A percentile compares a stretch with the other conserved stretches of the same genome.
Evolutionary conservation across 2,329 filamentous ascomycete genomes (phyloP).

Genomic region (Talaromyces pinophilus): DNA sequence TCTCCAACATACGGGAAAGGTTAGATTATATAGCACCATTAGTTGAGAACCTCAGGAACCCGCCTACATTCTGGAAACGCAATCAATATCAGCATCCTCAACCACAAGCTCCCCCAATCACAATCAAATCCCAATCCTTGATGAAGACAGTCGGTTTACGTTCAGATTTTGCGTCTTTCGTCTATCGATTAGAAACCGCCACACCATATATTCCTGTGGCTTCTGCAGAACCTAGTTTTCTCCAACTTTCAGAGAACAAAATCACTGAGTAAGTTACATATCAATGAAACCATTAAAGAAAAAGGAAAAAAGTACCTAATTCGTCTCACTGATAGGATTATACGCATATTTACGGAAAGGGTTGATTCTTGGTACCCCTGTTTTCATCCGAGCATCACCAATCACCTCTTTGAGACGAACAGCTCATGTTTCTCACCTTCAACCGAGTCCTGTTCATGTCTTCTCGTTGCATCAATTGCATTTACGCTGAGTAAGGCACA

Average conservation of each 20-base stretch:
- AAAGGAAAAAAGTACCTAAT: background rate
- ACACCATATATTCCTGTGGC: background rate
- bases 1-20: constrained; percentile 4
- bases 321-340: constrained; percentile 5
- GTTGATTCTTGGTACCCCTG: background rate
- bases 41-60: background rate
- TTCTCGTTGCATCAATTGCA: background rate
- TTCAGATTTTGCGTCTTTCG: background rate
- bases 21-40: constrained; percentile 5
- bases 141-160: background rate
- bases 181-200: background rate
- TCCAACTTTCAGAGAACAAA: background rate
- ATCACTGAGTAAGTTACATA: background rate
- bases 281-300: background rate
- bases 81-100: background rate
- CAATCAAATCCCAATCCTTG: background rate
- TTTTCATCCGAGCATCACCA: background rate
- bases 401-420: constrained; percentile 7
- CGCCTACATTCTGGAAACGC: constrained; percentile 9
- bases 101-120: background rate
- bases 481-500: background rate
- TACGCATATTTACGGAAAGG: background rate
- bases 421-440: constrained; percentile 2
- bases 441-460: constrained; percentile 1
- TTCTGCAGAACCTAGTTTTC: background rate